These are phyloP conservation scores for Daedalea quercina DNA, from an alignment of 768 basidiomycete genomes.

Conservation along the genomic window DNA sequence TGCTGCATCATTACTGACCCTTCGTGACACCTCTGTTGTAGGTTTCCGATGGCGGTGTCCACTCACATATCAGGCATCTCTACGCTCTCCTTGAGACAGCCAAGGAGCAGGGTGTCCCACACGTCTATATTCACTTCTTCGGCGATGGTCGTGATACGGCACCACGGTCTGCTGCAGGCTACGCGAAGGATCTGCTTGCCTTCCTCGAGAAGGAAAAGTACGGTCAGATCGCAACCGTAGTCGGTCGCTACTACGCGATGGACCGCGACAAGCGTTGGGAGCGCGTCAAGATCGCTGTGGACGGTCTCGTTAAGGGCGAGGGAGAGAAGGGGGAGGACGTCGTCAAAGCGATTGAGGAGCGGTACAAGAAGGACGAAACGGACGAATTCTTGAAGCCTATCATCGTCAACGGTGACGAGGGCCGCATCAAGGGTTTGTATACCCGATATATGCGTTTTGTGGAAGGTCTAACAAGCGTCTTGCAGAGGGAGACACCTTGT, in stretches of 20 bases:
- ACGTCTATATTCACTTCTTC: conserved; percentile 90
- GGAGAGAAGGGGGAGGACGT: conserved; percentile 53
- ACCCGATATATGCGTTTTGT: background rate
- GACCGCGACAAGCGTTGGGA: conserved; percentile 98
- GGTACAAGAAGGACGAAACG: conserved; percentile 80
- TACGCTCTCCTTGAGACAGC: conserved; percentile 88
- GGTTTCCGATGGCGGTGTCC: conserved; percentile 96
- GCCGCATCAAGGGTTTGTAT: conserved; percentile 69
- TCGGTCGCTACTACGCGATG: conserved; percentile 95
- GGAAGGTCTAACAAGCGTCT: background rate
- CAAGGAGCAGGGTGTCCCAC: conserved; percentile 75
- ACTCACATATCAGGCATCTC: conserved; percentile 89
- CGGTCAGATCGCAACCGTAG: conserved; percentile 77
- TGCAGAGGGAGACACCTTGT: conserved; percentile 79
- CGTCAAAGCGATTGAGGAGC: conserved; percentile 61
- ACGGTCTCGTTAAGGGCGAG: conserved; percentile 70
- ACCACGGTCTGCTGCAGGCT: conserved; percentile 72
- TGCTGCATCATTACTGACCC: no score
- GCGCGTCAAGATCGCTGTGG: conserved; percentile 82
- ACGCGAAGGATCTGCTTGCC: conserved; percentile 68
- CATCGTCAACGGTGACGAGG: conserved; percentile 73
- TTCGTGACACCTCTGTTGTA: conserved; percentile 19
- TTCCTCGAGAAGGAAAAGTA: conserved; percentile 73
- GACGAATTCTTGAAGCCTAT: conserved; percentile 97
- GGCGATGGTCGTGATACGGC: conserved; percentile 95